phyloP scores from a whole-genome alignment of 176 grass and related monocot genomes.

The Paspalum vaginatum region DNA sequence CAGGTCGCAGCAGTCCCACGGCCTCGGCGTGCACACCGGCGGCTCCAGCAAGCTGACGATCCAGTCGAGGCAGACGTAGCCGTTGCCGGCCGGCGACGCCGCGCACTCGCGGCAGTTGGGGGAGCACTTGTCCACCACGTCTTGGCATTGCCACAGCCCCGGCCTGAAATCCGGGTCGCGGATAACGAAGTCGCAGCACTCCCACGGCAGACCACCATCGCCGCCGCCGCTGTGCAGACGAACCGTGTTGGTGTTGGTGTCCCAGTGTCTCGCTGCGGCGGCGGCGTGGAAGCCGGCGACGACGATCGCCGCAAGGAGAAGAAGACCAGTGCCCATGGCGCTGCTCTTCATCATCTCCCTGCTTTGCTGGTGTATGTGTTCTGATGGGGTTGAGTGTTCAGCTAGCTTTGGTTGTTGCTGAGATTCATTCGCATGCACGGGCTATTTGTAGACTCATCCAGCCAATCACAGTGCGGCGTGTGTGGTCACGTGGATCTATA shows the following conservation, averaged over 20 bases:
- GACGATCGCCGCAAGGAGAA: background rate
- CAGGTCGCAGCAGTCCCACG: background rate
- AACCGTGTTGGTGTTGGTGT: background rate
- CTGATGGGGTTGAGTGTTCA: background rate
- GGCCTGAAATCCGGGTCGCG: background rate
- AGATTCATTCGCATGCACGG: background rate
- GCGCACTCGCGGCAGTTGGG: background rate
- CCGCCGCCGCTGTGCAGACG: background rate
- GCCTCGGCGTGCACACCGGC: background rate
- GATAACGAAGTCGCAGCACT: background rate
- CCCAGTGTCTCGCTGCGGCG: background rate
- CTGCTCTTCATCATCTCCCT: background rate
- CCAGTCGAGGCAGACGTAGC: constrained; percentile 6
- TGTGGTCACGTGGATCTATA: background rate
- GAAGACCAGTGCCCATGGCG: background rate
- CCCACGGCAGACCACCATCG: background rate
- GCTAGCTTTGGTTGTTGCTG: background rate
- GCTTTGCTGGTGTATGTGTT: background rate
- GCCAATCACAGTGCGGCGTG: background rate
- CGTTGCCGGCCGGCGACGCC: background rate
- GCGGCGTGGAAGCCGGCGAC: background rate
- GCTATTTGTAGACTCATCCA: background rate
- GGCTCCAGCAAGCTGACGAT: background rate
- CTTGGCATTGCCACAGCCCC: background rate
- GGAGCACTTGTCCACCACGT: constrained; percentile 11